A percentile compares a stretch with the other conserved stretches of the same genome.
Evolutionary conservation across 2,329 filamentous ascomycete species (phyloP).

Genomic region (Salinomyces thailandicus): DNA sequence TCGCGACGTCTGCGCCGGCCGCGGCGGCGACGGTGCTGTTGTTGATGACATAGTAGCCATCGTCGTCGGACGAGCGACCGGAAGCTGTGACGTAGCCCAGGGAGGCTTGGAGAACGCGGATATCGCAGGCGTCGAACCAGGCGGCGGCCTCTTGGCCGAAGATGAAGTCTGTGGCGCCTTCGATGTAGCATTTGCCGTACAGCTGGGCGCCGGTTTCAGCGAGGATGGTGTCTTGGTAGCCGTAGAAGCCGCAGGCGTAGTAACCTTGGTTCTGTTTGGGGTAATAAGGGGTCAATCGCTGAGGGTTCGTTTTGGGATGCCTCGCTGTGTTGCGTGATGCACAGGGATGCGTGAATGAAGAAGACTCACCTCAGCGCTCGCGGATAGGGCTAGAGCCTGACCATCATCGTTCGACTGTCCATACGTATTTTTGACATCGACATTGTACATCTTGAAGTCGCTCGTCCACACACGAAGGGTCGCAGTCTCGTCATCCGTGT

Average conservation of each 20-base stretch:
- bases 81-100: slow-evolving; percentile 37
- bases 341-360: background rate
- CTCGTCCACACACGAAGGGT: slow-evolving; percentile 39
- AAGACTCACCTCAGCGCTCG: slow-evolving; percentile 31
- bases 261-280: slow-evolving; percentile 40
- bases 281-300: background rate
- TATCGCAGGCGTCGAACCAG: slow-evolving; percentile 43
- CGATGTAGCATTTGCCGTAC: slow-evolving; percentile 47
- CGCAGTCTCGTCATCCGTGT: slow-evolving; percentile 45
- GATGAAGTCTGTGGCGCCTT: slow-evolving; percentile 50
- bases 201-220: slow-evolving; percentile 43
- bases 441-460: slow-evolving; percentile 52
- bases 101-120: slow-evolving; percentile 34
- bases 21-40: slow-evolving; percentile 39
- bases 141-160: slow-evolving; percentile 44
- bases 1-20: slow-evolving; percentile 26
- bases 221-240: slow-evolving; percentile 46
- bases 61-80: slow-evolving; percentile 31
- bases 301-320: too few species aligned
- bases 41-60: slow-evolving; percentile 45
- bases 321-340: background rate
- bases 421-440: slow-evolving; percentile 45
- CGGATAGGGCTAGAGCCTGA: slow-evolving; percentile 45
- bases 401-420: slow-evolving; percentile 31
- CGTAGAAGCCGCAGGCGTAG: slow-evolving; percentile 46